These are phyloP conservation scores for Lentinula boryana DNA, from an alignment of 768 basidiomycete genomes.

Conservation along the genomic window DNA sequence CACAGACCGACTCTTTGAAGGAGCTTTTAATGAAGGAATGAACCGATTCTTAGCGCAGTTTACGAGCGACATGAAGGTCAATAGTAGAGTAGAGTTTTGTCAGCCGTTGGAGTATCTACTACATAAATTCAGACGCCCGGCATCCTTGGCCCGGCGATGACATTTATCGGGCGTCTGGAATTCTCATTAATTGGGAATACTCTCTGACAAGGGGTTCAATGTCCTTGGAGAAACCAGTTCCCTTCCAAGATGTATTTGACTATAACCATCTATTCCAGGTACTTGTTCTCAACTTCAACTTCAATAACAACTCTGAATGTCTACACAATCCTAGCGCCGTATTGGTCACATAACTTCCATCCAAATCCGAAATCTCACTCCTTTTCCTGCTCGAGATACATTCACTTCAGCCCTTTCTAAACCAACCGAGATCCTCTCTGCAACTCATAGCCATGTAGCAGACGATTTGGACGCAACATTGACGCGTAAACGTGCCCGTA, in stretches of 20 bases:
- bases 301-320: background rate
- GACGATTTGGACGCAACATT: constrained; percentile 68
- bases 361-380: constrained; percentile 78
- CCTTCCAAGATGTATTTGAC: background rate
- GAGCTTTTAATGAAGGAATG: background rate
- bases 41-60: background rate
- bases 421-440: constrained; percentile 48
- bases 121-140: background rate
- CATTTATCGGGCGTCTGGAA: background rate
- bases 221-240: constrained; percentile 1
- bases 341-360: constrained; percentile 69
- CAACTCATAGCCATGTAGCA: constrained; percentile 45
- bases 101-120: background rate
- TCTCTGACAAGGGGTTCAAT: background rate
- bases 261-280: background rate
- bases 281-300: background rate
- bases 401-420: constrained; percentile 69
- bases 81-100: background rate
- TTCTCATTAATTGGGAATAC: background rate
- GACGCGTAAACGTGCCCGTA: constrained; percentile 52
- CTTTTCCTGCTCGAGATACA: constrained; percentile 75
- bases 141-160: background rate
- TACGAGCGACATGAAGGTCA: constrained; percentile 6
- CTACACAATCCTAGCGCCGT: constrained; percentile 41
- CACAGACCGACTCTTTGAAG: background rate